Percentiles rank a stretch among this genome's conserved stretches.
These are phyloP conservation scores for Insectozyma bohioensis DNA, from an alignment of 1,139 yeast species.

Conservation along the genomic window DNA sequence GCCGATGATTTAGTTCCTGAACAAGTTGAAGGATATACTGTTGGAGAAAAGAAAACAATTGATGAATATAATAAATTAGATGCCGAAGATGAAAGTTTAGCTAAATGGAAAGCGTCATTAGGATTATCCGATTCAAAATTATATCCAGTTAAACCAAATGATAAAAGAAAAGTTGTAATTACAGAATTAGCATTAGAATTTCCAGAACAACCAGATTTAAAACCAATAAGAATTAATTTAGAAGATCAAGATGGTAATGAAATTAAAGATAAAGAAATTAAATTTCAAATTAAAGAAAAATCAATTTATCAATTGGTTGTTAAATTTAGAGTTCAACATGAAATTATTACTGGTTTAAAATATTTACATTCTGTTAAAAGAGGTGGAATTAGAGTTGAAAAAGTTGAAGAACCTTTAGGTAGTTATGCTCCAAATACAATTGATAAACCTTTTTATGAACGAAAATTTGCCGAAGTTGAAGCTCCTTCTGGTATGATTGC, in stretches of 20 bases:
- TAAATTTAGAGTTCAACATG: conserved; percentile 85
- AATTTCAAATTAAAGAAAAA: conserved; percentile 76
- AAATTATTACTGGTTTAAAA: conserved; percentile 85
- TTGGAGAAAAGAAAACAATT: conserved; percentile 81
- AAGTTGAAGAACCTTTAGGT: conserved; percentile 84
- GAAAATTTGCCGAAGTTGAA: conserved; percentile 77
- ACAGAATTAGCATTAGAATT: conserved; percentile 72
- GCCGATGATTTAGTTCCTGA: conserved; percentile 71
- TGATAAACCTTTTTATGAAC: conserved; percentile 79
- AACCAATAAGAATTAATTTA: conserved; percentile 63
- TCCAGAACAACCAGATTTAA: conserved; percentile 54
- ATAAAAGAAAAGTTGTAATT: conserved; percentile 74
- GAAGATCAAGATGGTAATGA: conserved; percentile 55
- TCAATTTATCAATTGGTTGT: conserved; percentile 71
- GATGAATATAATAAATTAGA: conserved; percentile 83
- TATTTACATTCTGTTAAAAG: conserved; percentile 84
- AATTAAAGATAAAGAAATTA: conserved; percentile 48
- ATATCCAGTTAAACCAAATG: conserved; percentile 62
- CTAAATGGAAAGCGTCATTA: conserved; percentile 89
- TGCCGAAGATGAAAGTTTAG: conserved; percentile 87
- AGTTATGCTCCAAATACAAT: conserved; percentile 88
- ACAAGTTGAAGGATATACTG: conserved; percentile 66
- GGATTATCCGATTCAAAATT: conserved; percentile 59
- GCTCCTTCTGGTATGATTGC: conserved; percentile 92
- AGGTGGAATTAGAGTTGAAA: conserved; percentile 85